phyloP scores from a whole-genome alignment of 148 eudicot species.

The Spergularia marina region DNA sequence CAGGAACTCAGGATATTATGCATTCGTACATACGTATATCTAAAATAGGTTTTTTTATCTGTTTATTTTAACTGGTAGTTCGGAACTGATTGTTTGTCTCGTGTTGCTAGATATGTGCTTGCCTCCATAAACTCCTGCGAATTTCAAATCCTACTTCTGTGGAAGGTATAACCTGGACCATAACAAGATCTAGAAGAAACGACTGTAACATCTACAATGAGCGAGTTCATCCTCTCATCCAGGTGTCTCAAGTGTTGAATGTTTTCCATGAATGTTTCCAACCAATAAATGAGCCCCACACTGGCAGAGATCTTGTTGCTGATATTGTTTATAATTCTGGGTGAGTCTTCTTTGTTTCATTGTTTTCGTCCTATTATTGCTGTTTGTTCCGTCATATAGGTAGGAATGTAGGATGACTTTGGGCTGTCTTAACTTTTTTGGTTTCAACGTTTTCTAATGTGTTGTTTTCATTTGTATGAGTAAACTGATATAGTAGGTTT shows the following conservation, averaged over 20 bases:
- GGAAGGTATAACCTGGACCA: conserved; percentile 46
- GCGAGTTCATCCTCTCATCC: conserved; percentile 41
- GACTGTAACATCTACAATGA: conserved; percentile 44
- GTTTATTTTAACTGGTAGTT: background rate
- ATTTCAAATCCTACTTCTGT: conserved; percentile 33
- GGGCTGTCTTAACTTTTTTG: too few relatives aligned
- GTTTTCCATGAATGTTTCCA: conserved; percentile 53
- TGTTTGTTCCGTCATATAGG: too few relatives aligned
- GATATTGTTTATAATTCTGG: conserved; percentile 55
- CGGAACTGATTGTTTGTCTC: conserved; percentile 2
- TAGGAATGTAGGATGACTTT: too few relatives aligned
- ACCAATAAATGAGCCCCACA: conserved; percentile 46
- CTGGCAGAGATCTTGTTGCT: conserved; percentile 47
- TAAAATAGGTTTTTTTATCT: background rate
- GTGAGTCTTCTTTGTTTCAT: conserved; percentile 30
- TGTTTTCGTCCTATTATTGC: background rate
- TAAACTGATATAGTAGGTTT: too few relatives aligned
- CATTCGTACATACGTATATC: background rate
- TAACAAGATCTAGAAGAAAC: conserved; percentile 50
- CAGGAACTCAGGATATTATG: background rate
- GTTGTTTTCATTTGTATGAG: too few relatives aligned
- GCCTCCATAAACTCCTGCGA: conserved; percentile 43
- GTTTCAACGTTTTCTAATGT: too few relatives aligned
- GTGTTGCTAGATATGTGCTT: conserved; percentile 43
- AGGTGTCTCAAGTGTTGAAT: conserved; percentile 40